These are phyloP conservation scores for Ceratobasidium sp. DNA, from an alignment of 1,284 basidiomycete species.

Conservation along the genomic window DNA sequence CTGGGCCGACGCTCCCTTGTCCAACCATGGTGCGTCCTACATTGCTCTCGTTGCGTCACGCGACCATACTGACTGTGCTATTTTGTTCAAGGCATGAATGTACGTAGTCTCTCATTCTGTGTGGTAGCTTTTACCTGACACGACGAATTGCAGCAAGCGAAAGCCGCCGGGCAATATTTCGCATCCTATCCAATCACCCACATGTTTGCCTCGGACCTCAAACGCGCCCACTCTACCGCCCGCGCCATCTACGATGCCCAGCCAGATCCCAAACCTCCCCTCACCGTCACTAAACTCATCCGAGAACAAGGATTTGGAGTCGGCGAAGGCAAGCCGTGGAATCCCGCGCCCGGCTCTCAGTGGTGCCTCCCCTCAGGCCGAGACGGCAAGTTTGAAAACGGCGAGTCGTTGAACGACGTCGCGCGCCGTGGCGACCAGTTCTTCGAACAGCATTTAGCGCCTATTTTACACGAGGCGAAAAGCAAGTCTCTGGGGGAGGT, in stretches of 20 bases:
- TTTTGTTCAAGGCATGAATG: slow-evolving; percentile 71
- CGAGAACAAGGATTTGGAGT: slow-evolving; percentile 71
- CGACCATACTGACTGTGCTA: slow-evolving; percentile 36
- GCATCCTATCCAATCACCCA: slow-evolving; percentile 68
- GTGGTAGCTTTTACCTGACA: neutral
- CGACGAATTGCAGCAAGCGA: slow-evolving; percentile 76
- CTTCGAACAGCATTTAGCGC: slow-evolving; percentile 73
- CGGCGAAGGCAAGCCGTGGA: slow-evolving; percentile 77
- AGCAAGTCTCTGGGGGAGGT: slow-evolving; percentile 54
- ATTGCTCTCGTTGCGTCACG: neutral
- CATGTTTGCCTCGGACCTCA: slow-evolving; percentile 85
- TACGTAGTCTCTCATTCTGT: slow-evolving; percentile 56
- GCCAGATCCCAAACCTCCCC: slow-evolving; percentile 67
- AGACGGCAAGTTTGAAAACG: slow-evolving; percentile 74
- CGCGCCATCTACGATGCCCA: slow-evolving; percentile 70
- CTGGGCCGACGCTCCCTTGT: slow-evolving; percentile 76
- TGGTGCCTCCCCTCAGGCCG: slow-evolving; percentile 55
- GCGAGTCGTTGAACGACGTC: slow-evolving; percentile 81
- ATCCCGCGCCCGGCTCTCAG: slow-evolving; percentile 60
- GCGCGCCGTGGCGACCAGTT: slow-evolving; percentile 70
- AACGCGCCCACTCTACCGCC: slow-evolving; percentile 82
- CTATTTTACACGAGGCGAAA: slow-evolving; percentile 63
- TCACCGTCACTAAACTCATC: slow-evolving; percentile 63
- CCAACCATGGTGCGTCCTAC: slow-evolving; percentile 80
- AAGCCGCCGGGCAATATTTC: slow-evolving; percentile 77